Conservation (phyloP, 257 asterid species). For the Nicotiana obtusifolia region DNA sequence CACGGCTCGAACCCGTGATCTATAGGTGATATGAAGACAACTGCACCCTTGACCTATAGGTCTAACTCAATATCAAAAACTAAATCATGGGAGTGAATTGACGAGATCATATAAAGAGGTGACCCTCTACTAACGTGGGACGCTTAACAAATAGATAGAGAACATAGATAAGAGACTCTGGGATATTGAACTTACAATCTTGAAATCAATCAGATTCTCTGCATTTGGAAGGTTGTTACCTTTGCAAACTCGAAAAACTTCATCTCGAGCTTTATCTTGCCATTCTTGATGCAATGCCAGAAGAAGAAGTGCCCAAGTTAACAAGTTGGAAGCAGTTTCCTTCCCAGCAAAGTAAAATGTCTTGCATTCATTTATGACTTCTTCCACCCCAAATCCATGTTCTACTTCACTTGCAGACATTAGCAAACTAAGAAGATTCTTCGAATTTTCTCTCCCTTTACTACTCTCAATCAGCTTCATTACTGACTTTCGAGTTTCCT, state of each 20-base stretch:
- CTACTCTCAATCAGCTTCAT: constrained; percentile 21
- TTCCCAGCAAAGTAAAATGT: constrained; percentile 78
- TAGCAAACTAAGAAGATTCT: constrained; percentile 20
- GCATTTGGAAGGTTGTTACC: constrained; percentile 22
- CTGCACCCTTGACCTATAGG: too few relatives aligned
- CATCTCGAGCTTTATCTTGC: constrained; percentile 58
- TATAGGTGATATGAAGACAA: too few relatives aligned
- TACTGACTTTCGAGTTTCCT: constrained; percentile 34
- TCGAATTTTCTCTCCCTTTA: constrained; percentile 20
- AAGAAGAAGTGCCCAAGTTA: constrained; percentile 66
- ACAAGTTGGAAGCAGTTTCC: constrained; percentile 61
- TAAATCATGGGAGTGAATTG: too few relatives aligned
- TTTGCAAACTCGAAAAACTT: constrained; percentile 31
- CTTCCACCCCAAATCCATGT: constrained; percentile 39
- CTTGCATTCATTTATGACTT: constrained; percentile 65
- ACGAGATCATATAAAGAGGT: too few relatives aligned
- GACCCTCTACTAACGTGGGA: too few relatives aligned
- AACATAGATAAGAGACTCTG: background rate
- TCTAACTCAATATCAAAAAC: too few relatives aligned
- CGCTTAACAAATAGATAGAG: background rate
- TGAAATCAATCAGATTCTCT: constrained; percentile 28
- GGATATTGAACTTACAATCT: constrained; percentile 16
- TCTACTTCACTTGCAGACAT: constrained; percentile 38
- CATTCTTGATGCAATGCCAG: constrained; percentile 63
- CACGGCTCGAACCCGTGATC: too few relatives aligned